These are phyloP conservation scores for Chaetomiaceae sp. DNA, from an alignment of 2,329 filamentous ascomycete genomes.

Conservation along the genomic window DNA sequence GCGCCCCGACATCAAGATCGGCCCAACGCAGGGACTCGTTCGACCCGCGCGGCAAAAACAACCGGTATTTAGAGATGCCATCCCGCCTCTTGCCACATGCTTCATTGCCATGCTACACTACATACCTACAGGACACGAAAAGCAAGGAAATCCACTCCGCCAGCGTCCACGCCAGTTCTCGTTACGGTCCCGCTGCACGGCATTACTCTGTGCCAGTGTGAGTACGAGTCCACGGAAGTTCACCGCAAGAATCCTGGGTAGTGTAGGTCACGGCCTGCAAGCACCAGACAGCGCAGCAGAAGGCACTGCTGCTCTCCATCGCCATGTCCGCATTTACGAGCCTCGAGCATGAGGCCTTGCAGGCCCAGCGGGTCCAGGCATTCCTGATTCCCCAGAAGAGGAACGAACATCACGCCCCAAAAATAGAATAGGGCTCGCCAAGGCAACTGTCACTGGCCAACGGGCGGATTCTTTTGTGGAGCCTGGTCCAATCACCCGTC, in stretches of 20 bases:
- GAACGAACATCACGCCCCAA: background rate
- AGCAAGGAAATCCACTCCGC: background rate
- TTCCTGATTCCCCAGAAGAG: background rate
- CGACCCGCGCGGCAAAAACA: conserved; percentile 5
- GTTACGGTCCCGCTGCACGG: too few relatives aligned
- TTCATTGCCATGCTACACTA: too few relatives aligned
- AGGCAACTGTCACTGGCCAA: background rate
- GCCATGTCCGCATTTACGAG: conserved; percentile 3
- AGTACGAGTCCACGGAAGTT: too few relatives aligned
- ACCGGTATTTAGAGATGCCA: background rate
- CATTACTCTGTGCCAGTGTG: too few relatives aligned
- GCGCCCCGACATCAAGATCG: background rate
- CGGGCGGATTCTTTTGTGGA: background rate
- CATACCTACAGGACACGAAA: background rate
- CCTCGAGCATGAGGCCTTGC: too few relatives aligned
- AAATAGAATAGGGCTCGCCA: conserved; percentile 12
- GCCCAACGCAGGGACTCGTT: background rate
- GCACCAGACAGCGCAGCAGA: too few relatives aligned
- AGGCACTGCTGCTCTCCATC: background rate
- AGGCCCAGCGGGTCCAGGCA: background rate
- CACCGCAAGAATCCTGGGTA: too few relatives aligned
- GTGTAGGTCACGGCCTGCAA: too few relatives aligned
- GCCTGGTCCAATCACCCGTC: too few relatives aligned
- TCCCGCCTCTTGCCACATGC: conserved; percentile 8
- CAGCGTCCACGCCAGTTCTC: too few relatives aligned